Percentiles rank a stretch among this genome's conserved stretches.
These are phyloP conservation scores for Flaveria sonorensis DNA, from an alignment of 129 eudicot species.

Conservation along the genomic window DNA sequence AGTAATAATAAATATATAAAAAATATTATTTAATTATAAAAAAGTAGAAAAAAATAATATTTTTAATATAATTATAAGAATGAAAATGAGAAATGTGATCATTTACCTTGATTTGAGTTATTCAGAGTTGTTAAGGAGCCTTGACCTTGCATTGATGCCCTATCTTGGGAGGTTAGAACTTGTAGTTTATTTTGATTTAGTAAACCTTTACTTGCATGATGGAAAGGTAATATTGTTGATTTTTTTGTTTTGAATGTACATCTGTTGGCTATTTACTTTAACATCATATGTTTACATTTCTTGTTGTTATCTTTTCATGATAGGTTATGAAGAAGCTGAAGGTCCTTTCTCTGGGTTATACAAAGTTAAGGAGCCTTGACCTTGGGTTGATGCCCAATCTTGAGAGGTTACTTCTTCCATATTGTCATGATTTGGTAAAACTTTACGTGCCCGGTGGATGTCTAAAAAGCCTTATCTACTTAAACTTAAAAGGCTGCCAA, in stretches of 20 bases:
- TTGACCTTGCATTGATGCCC: not conserved
- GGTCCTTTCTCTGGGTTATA: not conserved
- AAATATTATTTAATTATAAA: no score
- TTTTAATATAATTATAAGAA: no score
- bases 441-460: not conserved
- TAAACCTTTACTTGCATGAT: not conserved
- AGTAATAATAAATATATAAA: no score
- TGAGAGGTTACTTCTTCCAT: not conserved
- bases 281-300: not conserved
- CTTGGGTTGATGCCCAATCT: not conserved
- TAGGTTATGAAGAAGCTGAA: conserved; percentile 8
- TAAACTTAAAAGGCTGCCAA: not conserved
- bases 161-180: conserved; percentile 2
- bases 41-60: no score
- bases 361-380: not conserved
- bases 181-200: no score
- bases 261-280: no score
- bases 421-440: not conserved
- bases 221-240: conserved; percentile 6
- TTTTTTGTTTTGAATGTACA: not conserved
- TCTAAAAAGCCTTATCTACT: conserved; percentile 4
- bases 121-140: not conserved
- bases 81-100: no score
- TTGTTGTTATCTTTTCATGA: not conserved
- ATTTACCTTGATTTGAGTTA: not conserved